A percentile compares a stretch with the other conserved stretches of the same genome.
These are phyloP conservation scores for Mucor racemosus DNA, from an alignment of 371 early-diverging fungal genomes.

Conservation along the genomic window DNA sequence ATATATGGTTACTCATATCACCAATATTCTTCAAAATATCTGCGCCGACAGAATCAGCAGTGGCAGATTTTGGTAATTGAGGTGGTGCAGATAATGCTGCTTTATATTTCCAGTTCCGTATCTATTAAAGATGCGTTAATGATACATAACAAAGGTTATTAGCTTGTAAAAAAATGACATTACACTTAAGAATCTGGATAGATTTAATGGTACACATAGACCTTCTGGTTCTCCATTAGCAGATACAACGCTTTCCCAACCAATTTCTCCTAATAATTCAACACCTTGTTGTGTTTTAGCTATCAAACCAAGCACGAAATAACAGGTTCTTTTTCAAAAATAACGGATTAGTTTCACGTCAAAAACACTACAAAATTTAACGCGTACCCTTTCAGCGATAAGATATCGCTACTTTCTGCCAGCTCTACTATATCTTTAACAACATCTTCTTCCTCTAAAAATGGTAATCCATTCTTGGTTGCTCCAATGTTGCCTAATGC, in stretches of 20 bases:
- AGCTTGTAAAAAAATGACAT: conserved; percentile 4
- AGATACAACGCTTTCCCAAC: conserved; percentile 76
- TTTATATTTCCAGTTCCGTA: conserved; percentile 66
- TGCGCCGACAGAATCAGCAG: conserved; percentile 56
- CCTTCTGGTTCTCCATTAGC: conserved; percentile 61
- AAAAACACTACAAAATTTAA: not conserved
- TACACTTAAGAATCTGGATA: conserved; percentile 67
- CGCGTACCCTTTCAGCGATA: conserved; percentile 79
- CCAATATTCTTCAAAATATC: conserved; percentile 79
- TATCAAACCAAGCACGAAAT: conserved; percentile 76
- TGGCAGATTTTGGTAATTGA: conserved; percentile 44
- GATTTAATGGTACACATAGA: conserved; percentile 71
- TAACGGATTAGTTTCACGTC: not conserved
- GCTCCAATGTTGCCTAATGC: conserved; percentile 85
- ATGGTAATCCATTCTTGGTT: conserved; percentile 68
- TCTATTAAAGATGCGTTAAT: conserved; percentile 37
- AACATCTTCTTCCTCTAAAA: conserved; percentile 73
- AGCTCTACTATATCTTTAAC: conserved; percentile 73
- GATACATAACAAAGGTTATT: not conserved
- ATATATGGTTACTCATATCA: conserved; percentile 85
- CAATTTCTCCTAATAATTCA: conserved; percentile 73
- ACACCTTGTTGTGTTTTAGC: conserved; percentile 73
- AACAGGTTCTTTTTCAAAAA: conserved; percentile 67
- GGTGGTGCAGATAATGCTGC: conserved; percentile 55
- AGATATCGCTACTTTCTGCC: conserved; percentile 68